Evolutionary conservation across 768 basidiomycete species (phyloP), one percentile per base, ranked within the genome.

Genomic region (Naganishia kalamii): DNA sequence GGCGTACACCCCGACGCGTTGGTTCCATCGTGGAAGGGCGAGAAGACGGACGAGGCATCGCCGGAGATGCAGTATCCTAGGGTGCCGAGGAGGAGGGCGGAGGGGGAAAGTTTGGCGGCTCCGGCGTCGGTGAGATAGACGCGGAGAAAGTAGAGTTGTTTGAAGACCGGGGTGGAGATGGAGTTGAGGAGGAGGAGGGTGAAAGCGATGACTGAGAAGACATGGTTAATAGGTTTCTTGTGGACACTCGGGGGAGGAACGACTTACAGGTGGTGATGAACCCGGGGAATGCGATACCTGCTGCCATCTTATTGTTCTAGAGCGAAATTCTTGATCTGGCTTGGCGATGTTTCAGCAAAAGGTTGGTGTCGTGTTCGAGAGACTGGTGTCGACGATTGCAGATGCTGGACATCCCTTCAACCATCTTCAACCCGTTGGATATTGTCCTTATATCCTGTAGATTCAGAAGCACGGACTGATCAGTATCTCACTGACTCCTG

Each of bases 131-230:
- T 46, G 10, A 43, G 21, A 21, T 27, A 7, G 13, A 87, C 79
- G 41, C 79, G 77, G 72, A 87, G 84, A 54, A 86, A 80, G 76
- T 81, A 84, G 54, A 87, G 83, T 64, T 4, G 85, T 86, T 35
- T 85, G 74, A 87, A 84, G 78, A 92, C 87, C 1, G 89, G 84
- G 37, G 87, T 76, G 4, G 88, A 90, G 52, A 92, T 77, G 2
- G 85, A 86, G 62, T 89, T 85, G 63, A 92, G 82, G 33, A 92
- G 82, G 61, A 87, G 83, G 60, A 92, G 83, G 21, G 90, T 49
- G 76, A 88, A 90, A 3, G 86, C 83, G 2, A 75, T 71, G 70
- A 88, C 75, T 77, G 65, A 2, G 8, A 5, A 13, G 10, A 15
- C n/a, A 30, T 12, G 30, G 37, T 7, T n/a, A 17, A n/a, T 7